Percentiles rank a stretch among this genome's conserved stretches.
Conservation (phyloP, 2,329 filamentous ascomycete genomes). For the Ascochyta pisi region DNA sequence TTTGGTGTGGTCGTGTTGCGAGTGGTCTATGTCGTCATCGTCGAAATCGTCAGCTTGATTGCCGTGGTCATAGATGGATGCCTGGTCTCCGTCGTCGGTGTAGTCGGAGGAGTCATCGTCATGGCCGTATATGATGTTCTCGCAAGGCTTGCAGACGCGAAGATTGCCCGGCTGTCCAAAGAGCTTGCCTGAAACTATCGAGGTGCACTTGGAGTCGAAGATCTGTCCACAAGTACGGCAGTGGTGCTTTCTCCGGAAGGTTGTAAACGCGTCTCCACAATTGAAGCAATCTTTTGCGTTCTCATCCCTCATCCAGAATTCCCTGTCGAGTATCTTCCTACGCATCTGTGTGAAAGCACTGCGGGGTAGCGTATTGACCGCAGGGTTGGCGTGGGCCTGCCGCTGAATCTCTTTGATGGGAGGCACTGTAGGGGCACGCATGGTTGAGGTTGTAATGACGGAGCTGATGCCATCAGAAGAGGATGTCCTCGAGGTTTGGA, state of each 20-base stretch:
- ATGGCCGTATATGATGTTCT: constrained; percentile 87
- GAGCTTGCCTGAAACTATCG: constrained; percentile 82
- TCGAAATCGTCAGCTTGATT: constrained; percentile 33
- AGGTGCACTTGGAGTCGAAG: constrained; percentile 95
- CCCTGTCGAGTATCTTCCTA: constrained; percentile 87
- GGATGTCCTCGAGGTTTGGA: constrained; percentile 54
- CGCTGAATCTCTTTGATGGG: constrained; percentile 43
- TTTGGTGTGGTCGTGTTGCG: constrained; percentile 50
- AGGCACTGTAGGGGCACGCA: constrained; percentile 39
- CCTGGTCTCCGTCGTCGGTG: constrained; percentile 76
- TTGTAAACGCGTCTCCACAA: constrained; percentile 88
- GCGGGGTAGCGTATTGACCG: constrained; percentile 50
- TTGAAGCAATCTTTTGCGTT: constrained; percentile 97
- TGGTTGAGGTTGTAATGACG: constrained; percentile 42
- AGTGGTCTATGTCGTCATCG: constrained; percentile 33
- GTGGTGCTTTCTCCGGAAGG: constrained; percentile 95
- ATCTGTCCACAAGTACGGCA: constrained; percentile 97
- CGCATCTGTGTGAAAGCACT: constrained; percentile 66
- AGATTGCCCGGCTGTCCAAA: constrained; percentile 87
- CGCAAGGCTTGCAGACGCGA: constrained; percentile 90
- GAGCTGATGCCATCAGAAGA: constrained; percentile 55
- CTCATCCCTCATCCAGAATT: constrained; percentile 99
- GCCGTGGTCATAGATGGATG: constrained; percentile 59
- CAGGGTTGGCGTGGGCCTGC: constrained; percentile 27
- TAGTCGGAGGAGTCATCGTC: constrained; percentile 93